Evolutionary conservation across 176 grass and related monocot species (phyloP).

Genomic region (Musa schizocarpa): DNA sequence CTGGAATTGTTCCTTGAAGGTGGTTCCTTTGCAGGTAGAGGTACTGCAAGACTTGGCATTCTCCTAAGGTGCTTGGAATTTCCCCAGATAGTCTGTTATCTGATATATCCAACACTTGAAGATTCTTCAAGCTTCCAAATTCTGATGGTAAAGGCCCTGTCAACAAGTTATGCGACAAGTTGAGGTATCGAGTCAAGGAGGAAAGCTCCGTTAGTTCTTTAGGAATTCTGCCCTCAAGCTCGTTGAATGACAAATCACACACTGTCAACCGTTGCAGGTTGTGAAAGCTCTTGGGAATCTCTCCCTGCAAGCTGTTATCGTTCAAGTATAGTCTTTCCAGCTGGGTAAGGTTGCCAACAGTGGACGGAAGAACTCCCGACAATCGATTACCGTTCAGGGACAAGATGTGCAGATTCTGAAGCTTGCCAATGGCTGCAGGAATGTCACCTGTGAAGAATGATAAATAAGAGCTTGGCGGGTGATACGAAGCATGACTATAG

Average conservation of each 20-base stretch:
- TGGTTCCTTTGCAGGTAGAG: constrained; percentile 22
- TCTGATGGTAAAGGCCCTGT: constrained; percentile 27
- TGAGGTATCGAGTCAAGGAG: constrained; percentile 18
- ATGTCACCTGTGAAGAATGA: too few species aligned
- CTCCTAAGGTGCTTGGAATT: constrained; percentile 32
- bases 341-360: too few species aligned
- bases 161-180: constrained; percentile 32
- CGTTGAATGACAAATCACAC: constrained; percentile 24
- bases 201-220: constrained; percentile 28
- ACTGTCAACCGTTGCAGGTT: constrained; percentile 12
- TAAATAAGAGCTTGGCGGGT: too few species aligned
- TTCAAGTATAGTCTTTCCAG: too few species aligned
- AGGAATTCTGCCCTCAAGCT: constrained; percentile 32
- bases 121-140: constrained; percentile 19
- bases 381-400: too few species aligned
- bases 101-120: constrained; percentile 20
- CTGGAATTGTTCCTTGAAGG: constrained; percentile 31
- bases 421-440: too few species aligned
- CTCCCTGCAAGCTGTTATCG: too few species aligned
- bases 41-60: constrained; percentile 23
- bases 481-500: too few species aligned
- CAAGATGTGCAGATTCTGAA: too few species aligned
- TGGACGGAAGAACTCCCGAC: too few species aligned
- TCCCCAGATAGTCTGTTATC: constrained; percentile 32
- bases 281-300: constrained; percentile 1